Base-by-base conservation (phyloP, 2,329 filamentous ascomycete species). In the Penicillium sp. region DNA sequence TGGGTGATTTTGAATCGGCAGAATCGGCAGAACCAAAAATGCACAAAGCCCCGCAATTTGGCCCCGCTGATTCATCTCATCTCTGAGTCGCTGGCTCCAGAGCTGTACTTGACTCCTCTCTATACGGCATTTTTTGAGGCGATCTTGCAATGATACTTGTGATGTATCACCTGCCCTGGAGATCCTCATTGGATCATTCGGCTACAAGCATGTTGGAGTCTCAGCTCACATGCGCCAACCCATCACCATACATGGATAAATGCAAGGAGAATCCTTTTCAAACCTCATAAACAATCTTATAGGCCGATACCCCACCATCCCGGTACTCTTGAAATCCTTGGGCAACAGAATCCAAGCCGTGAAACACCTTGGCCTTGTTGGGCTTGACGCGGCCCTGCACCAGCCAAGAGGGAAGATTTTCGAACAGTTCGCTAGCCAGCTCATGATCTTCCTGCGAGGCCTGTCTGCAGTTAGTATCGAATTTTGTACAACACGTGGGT, bases 231-330 rank as follows among this genome's bases (percentile, higher is more conserved):
- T 40, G 31, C n/a, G 18, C n/a, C n/a, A 40, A 18, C 16, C 16
- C 38, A n/a, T 11, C 34, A 16, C 22, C 24, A 45, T 45, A 14
- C 42, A 24, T 16, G 18, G 38, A 8, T 16, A 4, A 36, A 10
- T 36, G 18, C 39, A 13, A 13, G 10, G 11, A 34, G 38, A 6
- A 14, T 21, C 16, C 18, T 4, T 18, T 11, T 60, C 42, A 52
- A 10, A 52, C 32, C 45, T 69, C 63, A 62, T 77, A 77, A 0
- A 78, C 74, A 40, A 78, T 65, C 58, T 77, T 78, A 38, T 67
- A 73, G 0, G 59, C 73, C 0, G 74, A 76, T n/a, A 78, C 71
- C 16, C 67, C 72, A 2, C 71, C 69, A 49, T 76, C 69, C 0
- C 73, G 66, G 50, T 77, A 60, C 52, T 75, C 67, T 39, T 77